Conservation (phyloP, 805 yeast genomes). For the Yamadazyma takamatsuzukensis region DNA sequence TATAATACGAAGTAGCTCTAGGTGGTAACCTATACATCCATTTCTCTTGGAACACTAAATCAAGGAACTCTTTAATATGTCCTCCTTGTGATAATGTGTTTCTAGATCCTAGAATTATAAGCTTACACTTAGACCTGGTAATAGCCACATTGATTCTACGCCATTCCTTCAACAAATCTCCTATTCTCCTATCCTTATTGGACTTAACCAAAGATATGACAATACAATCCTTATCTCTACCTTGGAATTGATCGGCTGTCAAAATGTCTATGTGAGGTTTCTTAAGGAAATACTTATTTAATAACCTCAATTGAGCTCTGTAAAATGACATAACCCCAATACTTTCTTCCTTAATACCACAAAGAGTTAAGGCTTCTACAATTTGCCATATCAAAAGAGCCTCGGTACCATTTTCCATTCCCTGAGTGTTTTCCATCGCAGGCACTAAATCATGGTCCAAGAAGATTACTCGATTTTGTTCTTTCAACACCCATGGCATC, state of each 20-base stretch:
- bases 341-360: constrained; percentile 57
- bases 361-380: constrained; percentile 50
- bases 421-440: constrained; percentile 49
- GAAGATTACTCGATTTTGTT: constrained; percentile 63
- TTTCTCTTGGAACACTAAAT: constrained; percentile 47
- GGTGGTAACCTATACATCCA: constrained; percentile 65
- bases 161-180: constrained; percentile 83
- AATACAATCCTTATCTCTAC: constrained; percentile 89
- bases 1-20: constrained; percentile 37
- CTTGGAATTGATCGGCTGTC: constrained; percentile 96
- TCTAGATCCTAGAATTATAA: constrained; percentile 78
- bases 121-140: constrained; percentile 82
- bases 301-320: constrained; percentile 59
- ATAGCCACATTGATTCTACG: constrained; percentile 91
- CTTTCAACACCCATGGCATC: constrained; percentile 55
- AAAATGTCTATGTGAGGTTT: constrained; percentile 61
- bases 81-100: constrained; percentile 49
- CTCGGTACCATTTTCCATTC: constrained; percentile 70
- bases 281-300: constrained; percentile 29
- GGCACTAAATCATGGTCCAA: constrained; percentile 72
- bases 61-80: constrained; percentile 55
- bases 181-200: constrained; percentile 60
- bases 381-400: constrained; percentile 61
- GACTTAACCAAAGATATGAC: constrained; percentile 87
- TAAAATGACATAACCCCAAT: constrained; percentile 91